phyloP scores from a whole-genome alignment of 2,329 filamentous ascomycete genomes.

The Aspergillus sp. region DNA sequence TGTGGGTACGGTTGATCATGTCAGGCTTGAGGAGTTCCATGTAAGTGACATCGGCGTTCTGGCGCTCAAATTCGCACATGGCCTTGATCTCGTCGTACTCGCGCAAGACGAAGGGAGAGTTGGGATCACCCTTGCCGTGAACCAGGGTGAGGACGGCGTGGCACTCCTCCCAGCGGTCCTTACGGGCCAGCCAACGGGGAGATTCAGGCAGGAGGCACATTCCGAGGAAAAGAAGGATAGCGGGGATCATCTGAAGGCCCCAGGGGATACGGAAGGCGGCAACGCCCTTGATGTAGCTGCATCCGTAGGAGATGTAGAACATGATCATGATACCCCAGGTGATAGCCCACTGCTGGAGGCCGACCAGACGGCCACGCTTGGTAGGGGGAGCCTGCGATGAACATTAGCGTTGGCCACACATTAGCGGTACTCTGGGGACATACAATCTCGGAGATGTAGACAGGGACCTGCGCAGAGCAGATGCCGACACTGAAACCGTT shows the following conservation, averaged over 20 bases:
- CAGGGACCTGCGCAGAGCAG: slow-evolving; percentile 66
- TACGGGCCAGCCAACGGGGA: slow-evolving; percentile 61
- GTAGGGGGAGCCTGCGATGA: slow-evolving; percentile 51
- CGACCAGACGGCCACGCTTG: slow-evolving; percentile 61
- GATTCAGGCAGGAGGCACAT: slow-evolving; percentile 55
- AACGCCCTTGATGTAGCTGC: slow-evolving; percentile 57
- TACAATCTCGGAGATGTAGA: slow-evolving; percentile 67
- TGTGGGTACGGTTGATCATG: slow-evolving; percentile 71
- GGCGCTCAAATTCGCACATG: slow-evolving; percentile 69
- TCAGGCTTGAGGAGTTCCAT: slow-evolving; percentile 68
- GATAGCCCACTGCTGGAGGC: slow-evolving; percentile 72
- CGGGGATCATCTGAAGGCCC: slow-evolving; percentile 64
- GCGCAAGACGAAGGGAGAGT: slow-evolving; percentile 62
- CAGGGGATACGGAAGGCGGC: slow-evolving; percentile 63
- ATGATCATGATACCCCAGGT: slow-evolving; percentile 69
- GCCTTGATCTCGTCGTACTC: slow-evolving; percentile 73
- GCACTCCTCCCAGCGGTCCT: slow-evolving; percentile 57
- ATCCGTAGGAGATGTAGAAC: slow-evolving; percentile 64
- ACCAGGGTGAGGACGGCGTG: slow-evolving; percentile 53
- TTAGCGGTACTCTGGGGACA: slow-evolving; percentile 62
- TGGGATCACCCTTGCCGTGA: slow-evolving; percentile 63
- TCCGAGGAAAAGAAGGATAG: slow-evolving; percentile 56
- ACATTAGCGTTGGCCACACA: slow-evolving; percentile 37
- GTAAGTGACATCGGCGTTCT: slow-evolving; percentile 67
- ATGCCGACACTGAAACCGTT: slow-evolving; percentile 74